Base-by-base conservation (phyloP, 2,329 filamentous ascomycete genomes). In the Zymoseptoria ardabiliae region DNA sequence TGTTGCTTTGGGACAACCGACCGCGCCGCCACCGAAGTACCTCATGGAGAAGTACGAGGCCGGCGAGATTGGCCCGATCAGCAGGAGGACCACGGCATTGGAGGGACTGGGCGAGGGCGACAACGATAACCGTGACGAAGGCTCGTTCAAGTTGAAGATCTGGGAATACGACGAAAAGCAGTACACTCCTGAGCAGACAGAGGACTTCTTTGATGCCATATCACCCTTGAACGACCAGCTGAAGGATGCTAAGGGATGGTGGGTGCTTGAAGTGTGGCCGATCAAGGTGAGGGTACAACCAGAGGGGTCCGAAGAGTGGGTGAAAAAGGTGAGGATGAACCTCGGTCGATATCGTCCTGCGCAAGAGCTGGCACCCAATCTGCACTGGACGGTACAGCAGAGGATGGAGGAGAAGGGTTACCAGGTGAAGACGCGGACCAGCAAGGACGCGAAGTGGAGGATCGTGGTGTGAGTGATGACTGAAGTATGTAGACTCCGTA, bases 301-400 rank as follows among this genome's bases (percentile, higher is more conserved):
- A 8, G 65, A 68, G 23, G 61, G 66, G 5, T 61, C 65, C 0
- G 70, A 73, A 8, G 62, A 67, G 3, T 78, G 75, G 75, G 67
- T 72, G 55, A 76, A 76, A 65, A 69, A 68, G 23, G 61, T 75
- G 0, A 58, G 71, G 1, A 65, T 73, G 65, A 79, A 79, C 59
- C 54, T 74, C 35, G 77, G 76, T 0, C 63, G 72, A 41, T 71
- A 73, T 64, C 69, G 77, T 8, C 66, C 71, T 2, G 67, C 76
- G 30, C 65, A 71, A 4, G 75, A 77, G 50, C 25, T 58, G 5
- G 68, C 70, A 55, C 76, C 77, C 6, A 73, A 72, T 50, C 66
- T 78, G 67, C 77, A 79, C 62, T 78, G 76, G 76, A 78, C 76
- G 9, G 77, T 78, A 28, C 62, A 73, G 63, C 70, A 72, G 56